A percentile compares a stretch with the other conserved stretches of the same genome.
phyloP scores from a whole-genome alignment of 1,284 basidiomycete genomes.

The Malassezia psittaci region DNA sequence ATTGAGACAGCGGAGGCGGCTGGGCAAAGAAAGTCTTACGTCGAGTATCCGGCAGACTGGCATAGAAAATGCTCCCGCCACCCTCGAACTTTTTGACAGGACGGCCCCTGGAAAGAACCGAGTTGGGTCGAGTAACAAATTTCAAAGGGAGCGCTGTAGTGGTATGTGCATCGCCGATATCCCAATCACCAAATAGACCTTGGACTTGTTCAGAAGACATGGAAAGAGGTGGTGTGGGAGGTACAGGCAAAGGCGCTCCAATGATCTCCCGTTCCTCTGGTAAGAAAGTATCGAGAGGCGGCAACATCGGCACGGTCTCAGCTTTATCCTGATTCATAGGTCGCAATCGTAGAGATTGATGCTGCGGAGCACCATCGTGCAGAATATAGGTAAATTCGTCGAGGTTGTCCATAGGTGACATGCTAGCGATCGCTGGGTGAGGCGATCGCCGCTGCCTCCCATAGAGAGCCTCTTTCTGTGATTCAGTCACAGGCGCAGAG shows the following conservation, averaged over 20 bases:
- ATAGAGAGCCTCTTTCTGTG: not conserved
- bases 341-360: not conserved
- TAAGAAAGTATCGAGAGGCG: conserved; percentile 12
- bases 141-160: conserved; percentile 10
- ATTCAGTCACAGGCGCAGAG: not conserved
- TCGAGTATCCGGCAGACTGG: not conserved
- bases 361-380: conserved; percentile 9
- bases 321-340: not conserved
- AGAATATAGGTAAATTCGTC: conserved; percentile 16
- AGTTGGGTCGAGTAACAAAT: conserved; percentile 14
- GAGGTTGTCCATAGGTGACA: conserved; percentile 8
- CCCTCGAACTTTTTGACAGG: conserved; percentile 13
- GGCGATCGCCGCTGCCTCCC: not conserved
- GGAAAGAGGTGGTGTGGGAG: not conserved
- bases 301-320: not conserved
- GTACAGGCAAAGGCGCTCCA: not conserved
- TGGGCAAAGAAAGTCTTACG: not conserved
- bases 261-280: conserved; percentile 15
- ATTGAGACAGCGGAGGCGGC: not conserved
- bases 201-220: not conserved
- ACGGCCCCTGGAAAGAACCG: conserved; percentile 14
- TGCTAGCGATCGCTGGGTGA: not conserved
- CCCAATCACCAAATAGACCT: conserved; percentile 3
- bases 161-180: not conserved
- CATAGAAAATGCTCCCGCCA: conserved; percentile 9